Evolutionary conservation across 176 grass and related monocot species (phyloP), one percentile per base, ranked within the genome.

Genomic region (maize (Zea mays)): DNA sequence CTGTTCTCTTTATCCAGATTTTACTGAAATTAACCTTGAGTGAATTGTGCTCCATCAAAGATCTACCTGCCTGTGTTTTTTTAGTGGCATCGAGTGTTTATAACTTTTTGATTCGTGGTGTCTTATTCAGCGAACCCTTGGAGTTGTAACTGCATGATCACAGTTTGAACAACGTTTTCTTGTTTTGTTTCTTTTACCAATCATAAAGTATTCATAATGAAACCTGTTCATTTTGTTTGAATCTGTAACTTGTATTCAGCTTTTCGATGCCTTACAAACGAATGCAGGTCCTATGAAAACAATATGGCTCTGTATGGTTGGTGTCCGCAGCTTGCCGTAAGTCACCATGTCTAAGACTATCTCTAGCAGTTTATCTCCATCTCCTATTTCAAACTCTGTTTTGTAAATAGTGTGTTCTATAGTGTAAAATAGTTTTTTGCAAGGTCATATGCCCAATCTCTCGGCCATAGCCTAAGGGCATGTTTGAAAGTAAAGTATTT

Each of bases 11-110:
- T 48, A 43, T 11, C 41, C 3, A 3, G 34, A 50, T 79, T 59
- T 68, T 4, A 8, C 67, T 67, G 60, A 80, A 38, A 65, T 74
- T 57, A 86, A 46, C 16, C 27, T 34, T 73, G 48, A 57, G 11
- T 61, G 33, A 20, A 44, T 52, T 64, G 36, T 66, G 39, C 3
- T 55, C 5, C 35, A 51, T 42, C 50, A 51, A 1, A 81, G n/a
- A 20, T 38, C 38, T 34, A 5, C 21, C 38, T 73, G 17, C 57
- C 4, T 49, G 34, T 17, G 38, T 15, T 56, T 19, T 19, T 61
- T 39, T 44, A 40, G 56, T 75, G 20, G 35, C 35, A 2, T 49
- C 19, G 14, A 37, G 34, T 41, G 3, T 6, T 16, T 48, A 0
- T 62, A 48, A 49, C 17, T 10, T 49, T 71, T 15, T 20, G 0